These are phyloP conservation scores for Fistulifera pelliculosa DNA, from an alignment of 108 stramenopile species.

Conservation along the genomic window DNA sequence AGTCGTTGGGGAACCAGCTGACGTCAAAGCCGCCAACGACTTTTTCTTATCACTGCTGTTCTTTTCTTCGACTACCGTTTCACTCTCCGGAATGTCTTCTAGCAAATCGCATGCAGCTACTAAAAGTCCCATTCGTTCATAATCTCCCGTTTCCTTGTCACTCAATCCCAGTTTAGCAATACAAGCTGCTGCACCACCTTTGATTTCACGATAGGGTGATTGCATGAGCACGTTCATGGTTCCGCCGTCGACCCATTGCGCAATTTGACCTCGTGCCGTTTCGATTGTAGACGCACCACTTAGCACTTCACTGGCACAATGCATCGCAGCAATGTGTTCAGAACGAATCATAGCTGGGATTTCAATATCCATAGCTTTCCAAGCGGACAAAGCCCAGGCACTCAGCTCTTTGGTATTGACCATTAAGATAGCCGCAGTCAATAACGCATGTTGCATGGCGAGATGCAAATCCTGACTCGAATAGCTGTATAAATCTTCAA, in stretches of 20 bases:
- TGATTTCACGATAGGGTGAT: constrained; percentile 56
- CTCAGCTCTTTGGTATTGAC: constrained; percentile 49
- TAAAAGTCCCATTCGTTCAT: constrained; percentile 62
- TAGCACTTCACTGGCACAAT: constrained; percentile 71
- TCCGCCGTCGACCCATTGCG: constrained; percentile 39
- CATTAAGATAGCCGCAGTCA: constrained; percentile 55
- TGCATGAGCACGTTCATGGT: constrained; percentile 44
- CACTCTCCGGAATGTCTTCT: constrained; percentile 37
- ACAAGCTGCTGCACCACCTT: constrained; percentile 75
- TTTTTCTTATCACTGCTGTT: constrained; percentile 10
- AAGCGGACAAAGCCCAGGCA: constrained; percentile 60
- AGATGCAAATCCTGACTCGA: constrained; percentile 16
- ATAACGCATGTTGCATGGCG: constrained; percentile 53
- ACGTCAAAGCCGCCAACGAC: constrained; percentile 7
- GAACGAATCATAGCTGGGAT: constrained; percentile 46
- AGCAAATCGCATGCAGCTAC: constrained; percentile 72
- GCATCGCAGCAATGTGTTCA: constrained; percentile 53
- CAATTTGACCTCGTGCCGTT: constrained; percentile 40
- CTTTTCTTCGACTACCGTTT: constrained; percentile 10
- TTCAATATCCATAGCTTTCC: constrained; percentile 41
- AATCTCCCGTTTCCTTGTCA: constrained; percentile 46
- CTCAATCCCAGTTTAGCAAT: constrained; percentile 79
- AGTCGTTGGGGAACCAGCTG: constrained; percentile 35
- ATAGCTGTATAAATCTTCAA: constrained; percentile 9
- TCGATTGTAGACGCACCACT: constrained; percentile 71